phyloP scores from a whole-genome alignment of 2,329 filamentous ascomycete species.

The Talaromyces sp. region DNA sequence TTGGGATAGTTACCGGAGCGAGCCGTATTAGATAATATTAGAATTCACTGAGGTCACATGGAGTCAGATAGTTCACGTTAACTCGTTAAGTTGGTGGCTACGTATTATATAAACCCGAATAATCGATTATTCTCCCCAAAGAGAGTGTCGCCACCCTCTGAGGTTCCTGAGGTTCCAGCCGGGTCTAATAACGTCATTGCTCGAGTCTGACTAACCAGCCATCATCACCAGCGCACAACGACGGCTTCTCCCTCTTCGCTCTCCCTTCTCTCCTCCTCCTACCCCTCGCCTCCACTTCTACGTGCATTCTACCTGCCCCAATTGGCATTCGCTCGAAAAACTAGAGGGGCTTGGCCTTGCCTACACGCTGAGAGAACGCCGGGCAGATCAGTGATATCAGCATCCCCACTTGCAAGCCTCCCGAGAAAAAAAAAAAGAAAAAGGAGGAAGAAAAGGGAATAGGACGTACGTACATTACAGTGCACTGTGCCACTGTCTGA shows the following conservation, averaged over 20 bases:
- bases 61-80: neutral
- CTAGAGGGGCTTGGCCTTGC: neutral
- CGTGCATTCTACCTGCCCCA: neutral
- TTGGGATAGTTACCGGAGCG: too few relatives aligned
- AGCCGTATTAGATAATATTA: too few relatives aligned
- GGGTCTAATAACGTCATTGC: slow-evolving; percentile 12
- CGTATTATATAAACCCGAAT: too few relatives aligned
- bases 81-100: too few relatives aligned
- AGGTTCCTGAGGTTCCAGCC: slow-evolving; percentile 2
- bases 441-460: neutral
- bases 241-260: neutral
- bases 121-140: neutral
- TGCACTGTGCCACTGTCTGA: too few relatives aligned
- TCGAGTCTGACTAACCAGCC: neutral
- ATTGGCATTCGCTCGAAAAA: neutral
- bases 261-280: neutral
- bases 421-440: neutral
- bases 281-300: neutral
- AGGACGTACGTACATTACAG: neutral
- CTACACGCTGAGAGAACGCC: neutral
- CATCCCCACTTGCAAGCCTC: slow-evolving; percentile 7
- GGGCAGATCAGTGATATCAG: slow-evolving; percentile 12
- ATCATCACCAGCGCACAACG: neutral
- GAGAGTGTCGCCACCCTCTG: neutral
- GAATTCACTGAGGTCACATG: neutral